These are phyloP conservation scores for Fusarium guadeloupense DNA, from an alignment of 2,329 filamentous ascomycete genomes.

Conservation along the genomic window DNA sequence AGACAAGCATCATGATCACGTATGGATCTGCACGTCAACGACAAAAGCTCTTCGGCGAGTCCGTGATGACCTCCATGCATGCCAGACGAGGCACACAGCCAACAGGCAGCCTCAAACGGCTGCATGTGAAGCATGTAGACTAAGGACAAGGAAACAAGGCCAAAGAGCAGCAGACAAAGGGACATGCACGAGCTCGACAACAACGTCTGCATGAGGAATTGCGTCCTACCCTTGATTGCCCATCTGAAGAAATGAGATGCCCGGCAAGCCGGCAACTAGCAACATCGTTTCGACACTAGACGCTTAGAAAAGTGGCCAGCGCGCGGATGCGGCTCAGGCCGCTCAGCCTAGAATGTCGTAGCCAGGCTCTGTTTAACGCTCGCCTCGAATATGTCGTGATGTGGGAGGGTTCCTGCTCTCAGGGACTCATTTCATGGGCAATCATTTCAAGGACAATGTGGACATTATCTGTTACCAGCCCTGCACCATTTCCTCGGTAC, in stretches of 20 bases:
- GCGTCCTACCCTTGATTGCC: no score
- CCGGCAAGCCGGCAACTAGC: neutral
- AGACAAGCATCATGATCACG: slow-evolving; percentile 4
- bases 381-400: neutral
- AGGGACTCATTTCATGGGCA: neutral
- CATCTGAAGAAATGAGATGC: neutral
- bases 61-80: slow-evolving; percentile 20
- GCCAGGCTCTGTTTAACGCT: neutral
- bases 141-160: neutral
- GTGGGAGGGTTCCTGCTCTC: neutral
- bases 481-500: slow-evolving; percentile 24
- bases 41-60: slow-evolving; percentile 13
- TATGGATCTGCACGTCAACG: slow-evolving; percentile 15
- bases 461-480: slow-evolving; percentile 7
- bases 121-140: neutral
- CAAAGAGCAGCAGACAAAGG: neutral
- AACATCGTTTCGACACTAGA: neutral
- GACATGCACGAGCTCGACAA: neutral
- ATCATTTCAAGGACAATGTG: neutral
- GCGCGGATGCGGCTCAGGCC: slow-evolving; percentile 8
- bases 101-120: neutral
- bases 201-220: neutral
- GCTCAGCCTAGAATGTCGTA: neutral
- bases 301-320: neutral
- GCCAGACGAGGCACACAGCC: slow-evolving; percentile 3